Base-by-base conservation (phyloP, 2,329 filamentous ascomycete genomes). In the Scytalidium sp. region DNA sequence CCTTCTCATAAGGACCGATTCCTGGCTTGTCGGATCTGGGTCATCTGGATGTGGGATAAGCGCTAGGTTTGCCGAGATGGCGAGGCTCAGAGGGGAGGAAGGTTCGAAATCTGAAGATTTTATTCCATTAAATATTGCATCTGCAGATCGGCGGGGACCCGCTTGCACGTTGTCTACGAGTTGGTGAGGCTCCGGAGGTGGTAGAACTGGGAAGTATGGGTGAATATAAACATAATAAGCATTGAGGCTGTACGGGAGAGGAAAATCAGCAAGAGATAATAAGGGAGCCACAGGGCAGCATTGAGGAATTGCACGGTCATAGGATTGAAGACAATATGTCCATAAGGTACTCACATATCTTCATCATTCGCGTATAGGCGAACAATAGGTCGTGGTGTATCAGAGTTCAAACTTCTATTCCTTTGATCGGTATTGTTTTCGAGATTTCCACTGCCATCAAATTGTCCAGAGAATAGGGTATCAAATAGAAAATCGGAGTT, bases 201-300 rank as follows among this genome's bases (percentile, higher is more conserved):
- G 75, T 2, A 79, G 59, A 29, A 78, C 74, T 3, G 75, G 75
- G 17, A 78, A 72, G 50, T 70, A 78, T 1, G 73, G 70, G 51
- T 79, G 75, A 49, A 78, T 74, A 67, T 72, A 79, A 49, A 74
- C 68, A 52, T 79, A 79, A 57, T 79, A 79, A 3, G 74, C 75
- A 50, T 75, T 71, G 19, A 78, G 62, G 46, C 71, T 74, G 17
- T 6, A n/a, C 13, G 32, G 15, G 5, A 36, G 32, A 36, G 15
- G 32, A 36, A n/a, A 36, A n/a, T 8, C 13, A 36, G n/a, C n/a
- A n/a, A n/a, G n/a, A n/a, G n/a, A n/a, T n/a, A n/a, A n/a, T n/a
- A n/a, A n/a, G n/a, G n/a, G n/a, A n/a, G n/a, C n/a, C n/a, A n/a
- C n/a, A n/a, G n/a, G n/a, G n/a, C n/a, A n/a, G n/a, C n/a, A n/a